Evolutionary conservation across 2,329 filamentous ascomycete genomes (phyloP).

Genomic region (Penicillium expansum): DNA sequence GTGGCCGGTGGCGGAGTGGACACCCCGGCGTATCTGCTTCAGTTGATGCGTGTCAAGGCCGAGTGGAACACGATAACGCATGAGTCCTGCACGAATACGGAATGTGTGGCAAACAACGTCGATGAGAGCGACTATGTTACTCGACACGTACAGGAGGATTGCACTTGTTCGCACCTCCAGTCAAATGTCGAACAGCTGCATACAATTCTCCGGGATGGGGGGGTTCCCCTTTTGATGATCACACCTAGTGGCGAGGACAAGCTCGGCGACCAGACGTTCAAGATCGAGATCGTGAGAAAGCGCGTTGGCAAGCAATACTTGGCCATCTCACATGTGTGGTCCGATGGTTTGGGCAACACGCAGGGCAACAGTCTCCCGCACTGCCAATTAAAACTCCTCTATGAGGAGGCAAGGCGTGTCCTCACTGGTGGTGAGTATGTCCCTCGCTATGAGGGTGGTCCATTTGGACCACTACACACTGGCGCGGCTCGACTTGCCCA

Average conservation of each 20-base stretch:
- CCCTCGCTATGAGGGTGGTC: background rate
- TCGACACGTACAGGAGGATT: slow-evolving; percentile 5
- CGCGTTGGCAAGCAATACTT: background rate
- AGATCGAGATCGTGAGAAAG: background rate
- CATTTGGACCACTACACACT: background rate
- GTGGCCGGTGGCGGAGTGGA: background rate
- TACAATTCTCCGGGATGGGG: background rate
- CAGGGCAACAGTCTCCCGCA: background rate
- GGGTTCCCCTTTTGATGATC: background rate
- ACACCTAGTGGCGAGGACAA: background rate
- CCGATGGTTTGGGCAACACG: background rate
- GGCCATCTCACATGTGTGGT: background rate
- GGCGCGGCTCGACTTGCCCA: background rate
- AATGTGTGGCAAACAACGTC: slow-evolving; percentile 14
- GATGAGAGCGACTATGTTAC: slow-evolving; percentile 12
- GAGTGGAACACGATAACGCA: background rate
- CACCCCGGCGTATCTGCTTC: background rate
- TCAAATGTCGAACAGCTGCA: background rate
- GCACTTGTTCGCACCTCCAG: slow-evolving; percentile 5
- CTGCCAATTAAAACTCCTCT: background rate
- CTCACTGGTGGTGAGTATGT: background rate
- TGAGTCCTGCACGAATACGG: slow-evolving; percentile 1
- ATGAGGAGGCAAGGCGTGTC: background rate
- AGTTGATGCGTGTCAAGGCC: background rate
- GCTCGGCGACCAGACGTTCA: background rate